Conservation (phyloP, 2,329 filamentous ascomycete genomes). For the Exophiala lecanii-corni region DNA sequence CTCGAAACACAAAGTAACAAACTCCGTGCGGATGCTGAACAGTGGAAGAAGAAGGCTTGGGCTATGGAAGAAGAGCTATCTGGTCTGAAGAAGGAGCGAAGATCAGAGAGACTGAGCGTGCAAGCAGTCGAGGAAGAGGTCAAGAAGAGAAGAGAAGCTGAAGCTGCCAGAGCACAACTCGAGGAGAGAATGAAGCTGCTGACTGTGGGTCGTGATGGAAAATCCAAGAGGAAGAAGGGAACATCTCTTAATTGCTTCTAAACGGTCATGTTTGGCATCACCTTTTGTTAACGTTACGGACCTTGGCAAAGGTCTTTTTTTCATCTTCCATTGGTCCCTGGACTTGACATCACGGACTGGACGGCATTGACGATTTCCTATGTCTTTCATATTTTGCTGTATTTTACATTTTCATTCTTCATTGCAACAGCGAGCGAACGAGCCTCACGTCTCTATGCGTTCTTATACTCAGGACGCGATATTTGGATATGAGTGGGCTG, state of each 20-base stretch:
- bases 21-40: slow-evolving; percentile 82
- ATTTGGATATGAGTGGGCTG: too few species aligned
- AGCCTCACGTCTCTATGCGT: slow-evolving; percentile 1
- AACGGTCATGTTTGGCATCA: not conserved
- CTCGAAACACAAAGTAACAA: slow-evolving; percentile 88
- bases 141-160: slow-evolving; percentile 83
- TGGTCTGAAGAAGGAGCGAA: slow-evolving; percentile 54
- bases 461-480: too few species aligned
- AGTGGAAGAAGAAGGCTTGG: slow-evolving; percentile 80
- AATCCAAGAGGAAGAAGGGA: slow-evolving; percentile 88
- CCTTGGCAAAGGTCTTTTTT: too few species aligned
- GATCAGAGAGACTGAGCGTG: slow-evolving; percentile 60
- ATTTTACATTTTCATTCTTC: not conserved
- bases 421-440: not conserved
- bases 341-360: too few species aligned
- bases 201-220: slow-evolving; percentile 45
- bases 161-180: slow-evolving; percentile 79
- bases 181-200: slow-evolving; percentile 93
- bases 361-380: slow-evolving; percentile 1
- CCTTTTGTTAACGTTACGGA: too few species aligned
- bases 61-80: slow-evolving; percentile 63
- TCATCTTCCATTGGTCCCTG: too few species aligned
- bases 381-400: not conserved
- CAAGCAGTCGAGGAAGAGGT: slow-evolving; percentile 95
- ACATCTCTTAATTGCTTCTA: slow-evolving; percentile 96